phyloP scores from a whole-genome alignment of 1,284 basidiomycete genomes.

The Sphaerobolus stellatus region DNA sequence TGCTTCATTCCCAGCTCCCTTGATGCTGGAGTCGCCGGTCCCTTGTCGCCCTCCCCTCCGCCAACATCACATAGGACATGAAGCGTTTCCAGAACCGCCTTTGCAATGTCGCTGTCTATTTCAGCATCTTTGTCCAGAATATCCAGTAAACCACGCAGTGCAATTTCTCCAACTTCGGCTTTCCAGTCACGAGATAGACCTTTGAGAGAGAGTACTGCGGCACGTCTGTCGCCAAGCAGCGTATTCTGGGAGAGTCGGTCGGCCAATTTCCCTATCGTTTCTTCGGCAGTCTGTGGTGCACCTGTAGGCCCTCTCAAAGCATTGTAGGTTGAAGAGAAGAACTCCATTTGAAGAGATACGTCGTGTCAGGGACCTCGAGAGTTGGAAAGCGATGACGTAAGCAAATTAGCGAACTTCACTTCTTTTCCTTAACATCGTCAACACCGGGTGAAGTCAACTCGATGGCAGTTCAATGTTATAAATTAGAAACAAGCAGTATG shows the following conservation, averaged over 20 bases:
- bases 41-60: conserved; percentile 12
- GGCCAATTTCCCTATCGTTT: conserved; percentile 84
- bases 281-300: conserved; percentile 76
- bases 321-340: conserved; percentile 77
- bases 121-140: conserved; percentile 85
- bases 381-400: too few species aligned
- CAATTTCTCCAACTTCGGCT: conserved; percentile 77
- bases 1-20: conserved; percentile 74
- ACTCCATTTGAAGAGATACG: conserved; percentile 60
- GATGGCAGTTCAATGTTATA: too few species aligned
- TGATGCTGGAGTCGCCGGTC: conserved; percentile 21
- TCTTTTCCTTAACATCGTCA: too few species aligned
- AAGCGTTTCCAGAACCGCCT: conserved; percentile 87
- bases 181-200: conserved; percentile 91
- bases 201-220: conserved; percentile 89
- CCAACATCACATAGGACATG: conserved; percentile 73
- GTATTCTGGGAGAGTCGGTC: conserved; percentile 86
- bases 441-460: too few species aligned
- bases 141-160: conserved; percentile 74
- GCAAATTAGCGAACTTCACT: too few species aligned
- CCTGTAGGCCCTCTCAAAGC: conserved; percentile 76
- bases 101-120: conserved; percentile 86
- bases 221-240: conserved; percentile 85
- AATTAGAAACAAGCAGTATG: too few species aligned
- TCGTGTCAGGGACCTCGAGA: conserved; percentile 4